Evolutionary conservation across 805 yeast species (phyloP).

Genomic region (Barnettozyma wickerhamii): DNA sequence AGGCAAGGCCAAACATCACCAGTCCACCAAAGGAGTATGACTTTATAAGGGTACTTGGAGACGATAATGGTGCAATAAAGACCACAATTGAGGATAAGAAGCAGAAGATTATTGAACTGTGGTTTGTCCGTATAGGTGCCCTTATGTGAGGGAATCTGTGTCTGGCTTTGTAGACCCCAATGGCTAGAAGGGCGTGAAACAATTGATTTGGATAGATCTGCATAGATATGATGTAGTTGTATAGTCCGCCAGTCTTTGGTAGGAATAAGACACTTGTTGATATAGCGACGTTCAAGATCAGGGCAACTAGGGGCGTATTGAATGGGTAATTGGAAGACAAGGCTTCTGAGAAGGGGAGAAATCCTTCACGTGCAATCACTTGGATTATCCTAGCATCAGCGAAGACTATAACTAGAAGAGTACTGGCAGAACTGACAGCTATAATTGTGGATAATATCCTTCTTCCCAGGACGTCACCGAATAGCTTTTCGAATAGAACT

Average conservation of each 20-base stretch:
- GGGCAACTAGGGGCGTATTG: constrained; percentile 50
- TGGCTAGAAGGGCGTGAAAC: constrained; percentile 46
- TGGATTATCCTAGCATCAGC: constrained; percentile 55
- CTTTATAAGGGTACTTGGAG: constrained; percentile 8
- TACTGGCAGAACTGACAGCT: constrained; percentile 57
- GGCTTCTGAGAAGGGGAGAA: constrained; percentile 44
- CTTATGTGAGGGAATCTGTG: constrained; percentile 38
- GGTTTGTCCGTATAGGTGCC: constrained; percentile 48
- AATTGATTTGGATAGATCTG: constrained; percentile 43
- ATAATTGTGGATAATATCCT: constrained; percentile 47
- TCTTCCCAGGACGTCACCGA: constrained; percentile 46
- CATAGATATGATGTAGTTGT: constrained; percentile 38
- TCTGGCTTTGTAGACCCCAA: constrained; percentile 53
- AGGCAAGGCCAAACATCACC: constrained; percentile 37
- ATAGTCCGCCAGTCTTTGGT: constrained; percentile 30
- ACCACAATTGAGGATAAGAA: constrained; percentile 9
- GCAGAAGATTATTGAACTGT: constrained; percentile 19
- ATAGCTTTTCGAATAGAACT: constrained; percentile 46
- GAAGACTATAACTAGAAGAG: constrained; percentile 52
- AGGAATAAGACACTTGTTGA: constrained; percentile 29
- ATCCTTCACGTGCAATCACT: constrained; percentile 57
- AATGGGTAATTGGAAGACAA: constrained; percentile 54
- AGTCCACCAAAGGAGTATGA: constrained; percentile 34
- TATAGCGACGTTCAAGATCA: constrained; percentile 29
- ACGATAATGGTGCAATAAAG: constrained; percentile 12